phyloP scores from a whole-genome alignment of 129 eudicot genomes.

The Chrysanthemum seticuspe region DNA sequence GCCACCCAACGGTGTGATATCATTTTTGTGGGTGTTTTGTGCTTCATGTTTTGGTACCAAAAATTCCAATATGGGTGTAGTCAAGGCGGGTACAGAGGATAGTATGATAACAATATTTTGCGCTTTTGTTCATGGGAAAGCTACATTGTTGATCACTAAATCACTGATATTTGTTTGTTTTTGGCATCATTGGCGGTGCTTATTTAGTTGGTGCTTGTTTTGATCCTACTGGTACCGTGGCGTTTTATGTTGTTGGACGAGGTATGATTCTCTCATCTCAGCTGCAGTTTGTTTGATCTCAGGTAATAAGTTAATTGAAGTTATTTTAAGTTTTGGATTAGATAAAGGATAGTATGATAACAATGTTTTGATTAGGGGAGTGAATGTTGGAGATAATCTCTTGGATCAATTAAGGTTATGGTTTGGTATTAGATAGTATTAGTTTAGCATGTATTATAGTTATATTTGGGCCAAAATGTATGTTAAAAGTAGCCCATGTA shows the following conservation, averaged over 20 bases:
- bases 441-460: too few relatives aligned
- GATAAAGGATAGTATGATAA: too few relatives aligned
- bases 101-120: constrained; percentile 50
- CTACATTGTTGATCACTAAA: background rate
- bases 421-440: too few relatives aligned
- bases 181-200: too few relatives aligned
- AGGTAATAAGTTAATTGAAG: constrained; percentile 31
- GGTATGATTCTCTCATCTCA: constrained; percentile 57
- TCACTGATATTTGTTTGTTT: too few relatives aligned
- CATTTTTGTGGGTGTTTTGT: constrained; percentile 59
- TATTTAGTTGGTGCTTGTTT: constrained; percentile 65
- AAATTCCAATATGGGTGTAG: constrained; percentile 32
- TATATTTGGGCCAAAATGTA: too few relatives aligned
- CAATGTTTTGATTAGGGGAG: too few relatives aligned
- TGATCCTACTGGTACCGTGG: constrained; percentile 74
- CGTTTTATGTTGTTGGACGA: constrained; percentile 65
- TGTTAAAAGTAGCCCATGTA: too few relatives aligned
- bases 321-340: too few relatives aligned
- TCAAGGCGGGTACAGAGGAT: constrained; percentile 48
- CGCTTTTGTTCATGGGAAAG: constrained; percentile 49
- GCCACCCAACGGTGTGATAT: constrained; percentile 13
- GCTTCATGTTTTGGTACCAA: constrained; percentile 40
- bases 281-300: constrained; percentile 72
- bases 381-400: too few relatives aligned
- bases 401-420: too few relatives aligned